These are phyloP conservation scores for Baorangia bicolor DNA, from an alignment of 768 basidiomycete genomes.

Conservation along the genomic window DNA sequence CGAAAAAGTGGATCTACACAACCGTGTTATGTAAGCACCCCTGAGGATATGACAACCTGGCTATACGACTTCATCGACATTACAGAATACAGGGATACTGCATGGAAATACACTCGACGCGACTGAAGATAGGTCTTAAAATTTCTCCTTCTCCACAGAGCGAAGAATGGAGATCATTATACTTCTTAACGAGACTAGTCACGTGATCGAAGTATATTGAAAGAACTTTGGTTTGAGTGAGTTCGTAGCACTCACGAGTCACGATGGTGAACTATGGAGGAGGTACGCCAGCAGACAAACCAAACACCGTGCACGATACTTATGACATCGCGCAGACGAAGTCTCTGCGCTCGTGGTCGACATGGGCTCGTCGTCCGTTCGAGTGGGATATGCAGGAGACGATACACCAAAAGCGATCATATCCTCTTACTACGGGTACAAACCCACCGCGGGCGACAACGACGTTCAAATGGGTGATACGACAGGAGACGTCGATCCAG, in stretches of 20 bases:
- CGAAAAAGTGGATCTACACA: slow-evolving; percentile 9
- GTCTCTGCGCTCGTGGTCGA: slow-evolving; percentile 97
- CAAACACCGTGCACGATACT: neutral
- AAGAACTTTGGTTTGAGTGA: neutral
- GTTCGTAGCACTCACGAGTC: neutral
- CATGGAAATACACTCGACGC: neutral
- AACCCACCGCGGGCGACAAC: slow-evolving; percentile 35
- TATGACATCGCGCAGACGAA: slow-evolving; percentile 61
- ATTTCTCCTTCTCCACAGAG: no score
- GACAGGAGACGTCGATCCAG: slow-evolving; percentile 31
- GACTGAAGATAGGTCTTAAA: neutral
- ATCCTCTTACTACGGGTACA: slow-evolving; percentile 86
- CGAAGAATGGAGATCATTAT: neutral
- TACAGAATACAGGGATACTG: neutral
- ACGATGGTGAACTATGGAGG: slow-evolving; percentile 85
- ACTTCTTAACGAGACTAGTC: neutral
- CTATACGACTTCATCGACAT: neutral
- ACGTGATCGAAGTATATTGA: slow-evolving; percentile 3
- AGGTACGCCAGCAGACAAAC: slow-evolving; percentile 46
- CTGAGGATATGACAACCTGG: neutral
- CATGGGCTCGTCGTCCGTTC: slow-evolving; percentile 84
- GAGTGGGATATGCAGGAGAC: slow-evolving; percentile 97
- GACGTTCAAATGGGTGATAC: slow-evolving; percentile 43
- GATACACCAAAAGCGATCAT: slow-evolving; percentile 92
- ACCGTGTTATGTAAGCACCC: slow-evolving; percentile 19